phyloP scores from a whole-genome alignment of 345 rosid species.

The Diplotaxis tenuifolia region DNA sequence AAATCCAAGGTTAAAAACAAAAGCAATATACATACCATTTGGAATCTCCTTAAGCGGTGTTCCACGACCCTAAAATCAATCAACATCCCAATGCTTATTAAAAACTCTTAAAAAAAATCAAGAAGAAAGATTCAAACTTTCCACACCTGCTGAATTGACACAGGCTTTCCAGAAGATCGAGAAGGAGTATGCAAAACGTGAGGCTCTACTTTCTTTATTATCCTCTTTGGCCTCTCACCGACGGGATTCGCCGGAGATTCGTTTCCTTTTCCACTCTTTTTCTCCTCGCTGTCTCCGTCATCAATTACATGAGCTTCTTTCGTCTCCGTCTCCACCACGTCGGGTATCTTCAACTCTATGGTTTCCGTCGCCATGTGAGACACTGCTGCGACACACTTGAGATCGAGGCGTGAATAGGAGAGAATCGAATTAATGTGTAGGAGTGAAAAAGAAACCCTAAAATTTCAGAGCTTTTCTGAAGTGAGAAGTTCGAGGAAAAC shows the following conservation, averaged over 20 bases:
- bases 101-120: neutral
- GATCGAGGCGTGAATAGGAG: neutral
- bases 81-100: neutral
- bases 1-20: too few species aligned
- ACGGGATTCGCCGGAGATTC: slow-evolving; percentile 43
- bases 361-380: slow-evolving; percentile 61
- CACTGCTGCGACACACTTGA: neutral
- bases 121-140: neutral
- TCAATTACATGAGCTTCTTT: slow-evolving; percentile 9
- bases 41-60: slow-evolving; percentile 84
- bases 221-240: slow-evolving; percentile 75
- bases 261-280: slow-evolving; percentile 6
- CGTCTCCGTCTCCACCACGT: slow-evolving; percentile 21
- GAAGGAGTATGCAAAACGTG: slow-evolving; percentile 56
- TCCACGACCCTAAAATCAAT: slow-evolving; percentile 78
- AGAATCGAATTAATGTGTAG: slow-evolving; percentile 2
- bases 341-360: slow-evolving; percentile 57
- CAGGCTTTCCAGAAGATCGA: slow-evolving; percentile 53
- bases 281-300: slow-evolving; percentile 26
- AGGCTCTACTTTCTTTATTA: slow-evolving; percentile 73
- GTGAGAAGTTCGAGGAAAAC: slow-evolving; percentile 8
- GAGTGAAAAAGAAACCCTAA: neutral
- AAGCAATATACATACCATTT: slow-evolving; percentile 68
- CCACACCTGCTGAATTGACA: slow-evolving; percentile 69
- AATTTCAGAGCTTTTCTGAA: slow-evolving; percentile 15